Evolutionary conservation across 1,284 basidiomycete genomes (phyloP).

Genomic region (Papiliotrema fonsecae): DNA sequence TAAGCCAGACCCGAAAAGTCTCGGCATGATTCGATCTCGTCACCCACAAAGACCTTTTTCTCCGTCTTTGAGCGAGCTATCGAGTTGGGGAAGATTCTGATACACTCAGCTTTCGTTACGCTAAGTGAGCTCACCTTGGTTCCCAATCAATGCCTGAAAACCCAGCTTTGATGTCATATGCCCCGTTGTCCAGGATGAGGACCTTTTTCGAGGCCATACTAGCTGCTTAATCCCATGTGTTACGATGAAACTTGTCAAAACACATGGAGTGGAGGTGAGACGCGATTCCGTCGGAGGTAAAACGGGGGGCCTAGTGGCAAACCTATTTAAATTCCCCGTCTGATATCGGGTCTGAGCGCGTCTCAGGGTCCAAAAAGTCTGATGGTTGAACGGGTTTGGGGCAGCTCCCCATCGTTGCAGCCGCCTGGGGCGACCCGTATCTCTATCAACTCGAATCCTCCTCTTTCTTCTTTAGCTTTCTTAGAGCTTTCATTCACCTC

Average conservation of each 20-base stretch:
- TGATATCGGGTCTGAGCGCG: no score
- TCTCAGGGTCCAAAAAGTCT: no score
- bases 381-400: no score
- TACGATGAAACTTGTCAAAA: no score
- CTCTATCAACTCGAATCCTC: no score
- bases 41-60: conserved; percentile 70
- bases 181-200: conserved; percentile 80
- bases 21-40: conserved; percentile 67
- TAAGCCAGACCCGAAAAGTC: conserved; percentile 76
- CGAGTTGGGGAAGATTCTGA: conserved; percentile 69
- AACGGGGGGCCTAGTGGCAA: no score
- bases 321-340: no score
- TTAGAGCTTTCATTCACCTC: conserved; percentile 7
- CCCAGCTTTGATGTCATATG: conserved; percentile 72
- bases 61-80: conserved; percentile 74
- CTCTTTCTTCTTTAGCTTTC: conserved; percentile 17
- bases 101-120: not conserved
- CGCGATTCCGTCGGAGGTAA: no score
- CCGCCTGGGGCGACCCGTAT: no score
- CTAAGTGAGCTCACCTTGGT: conserved; percentile 29
- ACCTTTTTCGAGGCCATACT: conserved; percentile 51
- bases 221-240: not conserved
- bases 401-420: no score
- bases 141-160: conserved; percentile 45
- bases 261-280: no score